These are phyloP conservation scores for Micromonas pusilla DNA, from an alignment of 139 green algal species.

Conservation along the genomic window DNA sequence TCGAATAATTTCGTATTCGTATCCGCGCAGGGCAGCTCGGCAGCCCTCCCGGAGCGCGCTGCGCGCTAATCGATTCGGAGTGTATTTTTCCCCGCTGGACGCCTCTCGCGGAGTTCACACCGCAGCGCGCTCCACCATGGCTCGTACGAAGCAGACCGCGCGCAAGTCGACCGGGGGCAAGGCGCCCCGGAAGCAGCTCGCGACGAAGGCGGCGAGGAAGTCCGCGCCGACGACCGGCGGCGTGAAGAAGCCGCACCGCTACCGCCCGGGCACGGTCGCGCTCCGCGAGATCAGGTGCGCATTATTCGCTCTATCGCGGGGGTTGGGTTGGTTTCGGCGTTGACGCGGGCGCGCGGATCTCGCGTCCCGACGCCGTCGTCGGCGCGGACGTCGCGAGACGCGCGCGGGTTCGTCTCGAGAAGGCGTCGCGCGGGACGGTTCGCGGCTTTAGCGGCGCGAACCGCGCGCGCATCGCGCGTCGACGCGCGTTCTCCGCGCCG, in stretches of 20 bases:
- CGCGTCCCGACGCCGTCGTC: background rate
- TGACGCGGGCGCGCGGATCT: background rate
- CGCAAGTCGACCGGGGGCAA: slow-evolving; percentile 63
- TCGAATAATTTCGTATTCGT: too few species aligned
- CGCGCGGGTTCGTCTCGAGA: background rate
- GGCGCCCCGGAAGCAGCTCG: slow-evolving; percentile 89
- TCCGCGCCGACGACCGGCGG: slow-evolving; percentile 57
- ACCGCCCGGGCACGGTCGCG: slow-evolving; percentile 63
- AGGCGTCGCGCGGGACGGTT: background rate
- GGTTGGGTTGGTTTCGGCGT: background rate
- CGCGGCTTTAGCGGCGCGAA: background rate
- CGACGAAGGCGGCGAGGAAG: slow-evolving; percentile 83
- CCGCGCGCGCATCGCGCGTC: too few species aligned
- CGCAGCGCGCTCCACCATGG: slow-evolving; percentile 57
- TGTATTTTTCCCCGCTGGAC: too few species aligned
- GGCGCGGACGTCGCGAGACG: background rate
- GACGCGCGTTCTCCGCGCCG: background rate
- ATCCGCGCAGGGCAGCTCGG: too few species aligned
- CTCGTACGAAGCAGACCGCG: slow-evolving; percentile 94
- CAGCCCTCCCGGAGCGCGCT: too few species aligned
- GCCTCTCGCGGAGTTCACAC: too few species aligned
- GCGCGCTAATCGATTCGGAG: too few species aligned
- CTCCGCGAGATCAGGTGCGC: slow-evolving; percentile 47
- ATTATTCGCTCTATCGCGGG: background rate
- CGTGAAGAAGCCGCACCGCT: slow-evolving; percentile 59